Percentiles rank a stretch among this genome's conserved stretches.
Conservation (phyloP, 129 eudicot genomes). For the Mikania micrantha region DNA sequence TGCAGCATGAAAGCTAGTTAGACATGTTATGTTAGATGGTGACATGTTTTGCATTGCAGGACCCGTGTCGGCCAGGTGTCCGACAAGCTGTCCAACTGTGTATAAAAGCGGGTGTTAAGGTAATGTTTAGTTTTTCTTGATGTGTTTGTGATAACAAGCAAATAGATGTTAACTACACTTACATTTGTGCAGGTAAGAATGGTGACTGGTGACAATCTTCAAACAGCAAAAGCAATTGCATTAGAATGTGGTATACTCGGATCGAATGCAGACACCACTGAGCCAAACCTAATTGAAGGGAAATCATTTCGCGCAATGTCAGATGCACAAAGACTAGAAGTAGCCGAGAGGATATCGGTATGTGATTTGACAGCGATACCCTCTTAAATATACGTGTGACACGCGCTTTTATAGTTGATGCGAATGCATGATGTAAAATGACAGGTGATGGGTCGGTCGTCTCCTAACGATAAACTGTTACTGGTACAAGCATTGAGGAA, state of each 20-base stretch:
- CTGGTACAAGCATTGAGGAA: conserved; percentile 45
- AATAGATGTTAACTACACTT: not conserved
- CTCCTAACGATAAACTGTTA: conserved; percentile 49
- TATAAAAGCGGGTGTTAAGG: conserved; percentile 84
- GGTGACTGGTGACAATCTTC: conserved; percentile 96
- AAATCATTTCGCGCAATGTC: conserved; percentile 60
- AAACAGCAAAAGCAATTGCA: conserved; percentile 91
- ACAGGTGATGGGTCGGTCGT: conserved; percentile 53
- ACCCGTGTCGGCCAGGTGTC: conserved; percentile 92
- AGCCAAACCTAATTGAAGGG: conserved; percentile 86
- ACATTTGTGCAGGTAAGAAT: conserved; percentile 58
- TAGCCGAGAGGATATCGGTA: conserved; percentile 81
- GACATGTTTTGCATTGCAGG: conserved; percentile 37
- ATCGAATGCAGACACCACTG: conserved; percentile 63
- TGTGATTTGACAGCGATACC: not conserved
- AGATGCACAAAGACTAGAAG: conserved; percentile 47
- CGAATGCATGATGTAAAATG: not conserved
- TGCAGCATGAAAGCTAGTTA: not conserved
- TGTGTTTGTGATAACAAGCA: not conserved
- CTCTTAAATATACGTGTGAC: not conserved
- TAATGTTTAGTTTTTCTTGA: conserved; percentile 1
- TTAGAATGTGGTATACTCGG: conserved; percentile 80
- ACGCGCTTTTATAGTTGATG: too few relatives aligned
- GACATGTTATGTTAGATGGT: not conserved
- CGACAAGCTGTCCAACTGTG: conserved; percentile 75